Evolutionary conservation across 495 filamentous ascomycete species (phyloP).

Genomic region (Annulohypoxylon maeteangense): DNA sequence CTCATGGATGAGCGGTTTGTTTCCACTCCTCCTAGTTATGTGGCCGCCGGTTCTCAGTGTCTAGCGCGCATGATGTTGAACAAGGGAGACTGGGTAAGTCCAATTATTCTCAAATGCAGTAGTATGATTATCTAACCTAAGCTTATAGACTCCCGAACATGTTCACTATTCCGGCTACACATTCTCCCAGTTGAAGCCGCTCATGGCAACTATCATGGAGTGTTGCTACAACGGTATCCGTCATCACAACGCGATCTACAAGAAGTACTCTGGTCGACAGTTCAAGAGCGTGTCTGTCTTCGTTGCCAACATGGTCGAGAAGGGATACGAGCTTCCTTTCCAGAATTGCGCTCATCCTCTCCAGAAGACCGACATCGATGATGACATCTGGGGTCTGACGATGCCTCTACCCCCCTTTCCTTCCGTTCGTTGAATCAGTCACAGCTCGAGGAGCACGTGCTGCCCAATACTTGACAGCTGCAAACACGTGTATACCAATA

Average conservation of each 20-base stretch:
- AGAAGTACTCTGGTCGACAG: slow-evolving; percentile 87
- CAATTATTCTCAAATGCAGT: background rate
- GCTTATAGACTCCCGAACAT: slow-evolving; percentile 75
- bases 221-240: slow-evolving; percentile 83
- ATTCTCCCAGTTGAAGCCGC: slow-evolving; percentile 78
- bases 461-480: background rate
- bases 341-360: slow-evolving; percentile 25
- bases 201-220: slow-evolving; percentile 80
- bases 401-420: slow-evolving; percentile 52
- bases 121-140: slow-evolving; percentile 36
- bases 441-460: background rate
- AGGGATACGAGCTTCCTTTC: slow-evolving; percentile 59
- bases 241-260: slow-evolving; percentile 87
- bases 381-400: slow-evolving; percentile 31
- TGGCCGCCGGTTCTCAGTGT: slow-evolving; percentile 92
- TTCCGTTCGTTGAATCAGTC: slow-evolving; percentile 43
- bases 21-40: slow-evolving; percentile 85
- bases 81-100: slow-evolving; percentile 91
- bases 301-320: slow-evolving; percentile 76
- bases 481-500: background rate
- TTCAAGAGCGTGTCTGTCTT: slow-evolving; percentile 85
- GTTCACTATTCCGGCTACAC: slow-evolving; percentile 95
- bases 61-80: slow-evolving; percentile 87
- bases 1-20: slow-evolving; percentile 99
- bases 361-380: slow-evolving; percentile 6